Percentiles rank a stretch among this genome's conserved stretches.
Evolutionary conservation across 2,329 filamentous ascomycete genomes (phyloP).

Genomic region (Exophiala viscosa): DNA sequence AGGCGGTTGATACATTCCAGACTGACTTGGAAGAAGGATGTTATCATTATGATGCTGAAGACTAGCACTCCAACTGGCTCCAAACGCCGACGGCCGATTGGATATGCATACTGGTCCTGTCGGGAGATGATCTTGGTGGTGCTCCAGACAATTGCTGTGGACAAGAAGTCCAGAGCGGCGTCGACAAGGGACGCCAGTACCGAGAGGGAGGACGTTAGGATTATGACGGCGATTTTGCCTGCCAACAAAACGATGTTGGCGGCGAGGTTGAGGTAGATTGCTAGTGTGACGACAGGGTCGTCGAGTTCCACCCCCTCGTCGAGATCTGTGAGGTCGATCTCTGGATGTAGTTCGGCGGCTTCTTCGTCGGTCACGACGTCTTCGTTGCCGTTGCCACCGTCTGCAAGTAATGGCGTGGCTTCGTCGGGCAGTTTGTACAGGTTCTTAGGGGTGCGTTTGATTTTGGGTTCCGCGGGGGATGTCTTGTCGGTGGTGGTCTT

Average conservation of each 20-base stretch:
- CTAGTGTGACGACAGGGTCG: constrained; percentile 73
- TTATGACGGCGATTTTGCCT: constrained; percentile 72
- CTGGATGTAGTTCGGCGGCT: constrained; percentile 38
- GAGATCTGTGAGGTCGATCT: constrained; percentile 41
- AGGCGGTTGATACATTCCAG: constrained; percentile 67
- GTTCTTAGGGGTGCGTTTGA: constrained; percentile 78
- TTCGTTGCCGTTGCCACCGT: constrained; percentile 8
- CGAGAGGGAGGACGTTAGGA: constrained; percentile 73
- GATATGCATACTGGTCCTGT: constrained; percentile 71
- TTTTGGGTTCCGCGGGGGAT: constrained; percentile 37
- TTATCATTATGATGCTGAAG: constrained; percentile 83
- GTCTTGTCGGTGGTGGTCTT: constrained; percentile 20
- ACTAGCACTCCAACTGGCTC: constrained; percentile 78
- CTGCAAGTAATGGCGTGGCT: constrained; percentile 60
- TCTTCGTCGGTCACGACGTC: constrained; percentile 19
- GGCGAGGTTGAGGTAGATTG: constrained; percentile 79
- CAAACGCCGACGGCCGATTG: constrained; percentile 70
- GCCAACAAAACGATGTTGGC: constrained; percentile 73
- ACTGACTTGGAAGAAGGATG: constrained; percentile 74
- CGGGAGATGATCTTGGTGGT: constrained; percentile 71
- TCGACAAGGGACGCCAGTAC: constrained; percentile 77
- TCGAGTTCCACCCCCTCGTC: constrained; percentile 60
- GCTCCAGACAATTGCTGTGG: constrained; percentile 74
- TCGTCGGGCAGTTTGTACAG: constrained; percentile 73
- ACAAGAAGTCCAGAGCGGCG: constrained; percentile 74